Evolutionary conservation across 208 protist species (phyloP), one percentile per base, ranked within the genome.

Genomic region (Leptomonas pyrrhocoris): DNA sequence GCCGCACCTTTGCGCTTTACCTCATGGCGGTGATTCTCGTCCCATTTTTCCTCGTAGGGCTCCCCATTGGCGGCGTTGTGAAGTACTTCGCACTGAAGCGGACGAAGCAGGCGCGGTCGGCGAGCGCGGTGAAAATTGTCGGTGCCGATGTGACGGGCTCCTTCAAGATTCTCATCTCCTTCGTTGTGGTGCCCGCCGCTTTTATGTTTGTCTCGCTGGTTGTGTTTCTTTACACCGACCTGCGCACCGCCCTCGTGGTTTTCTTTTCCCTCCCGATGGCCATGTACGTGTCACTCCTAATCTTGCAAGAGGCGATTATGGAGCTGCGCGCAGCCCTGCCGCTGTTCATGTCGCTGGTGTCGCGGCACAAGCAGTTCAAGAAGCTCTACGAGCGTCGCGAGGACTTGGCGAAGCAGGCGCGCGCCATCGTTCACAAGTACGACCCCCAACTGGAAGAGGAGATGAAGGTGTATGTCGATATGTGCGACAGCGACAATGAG

Each of bases 81-180:
- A 77, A 84, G 46, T 88, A 81, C 51, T 59, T 86, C 46, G 61
- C 83, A 18, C 68, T 80, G 34, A 86, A 93, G 42, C 72, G 79
- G 18, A 78, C 83, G 19, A 75, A 72, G 53, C 85, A 85, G 66
- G 95, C 95, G 25, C 80, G 96, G 23, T 81, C 68, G 23, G 81
- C 74, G 60, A 97, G 92, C 62, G 88, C 61, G 11, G 94, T 98
- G 19, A 98, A 98, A 79, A 83, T 97, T 40, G 81, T 89, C 13
- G 95, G 90, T 23, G 80, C 80, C 0, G 95, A 98, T 65, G 95
- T 98, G 25, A 89, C 90, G 64, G 93, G 94, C 25, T 95, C 91
- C 28, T 95, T 88, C 77, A 97, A 96, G 78, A 56, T 97, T 15
- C 67, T 91, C 49, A 74, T 89, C 16, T 84, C 78, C 36, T 93